Base-by-base conservation (phyloP, 805 yeast species). In the Torulaspora indica region DNA sequence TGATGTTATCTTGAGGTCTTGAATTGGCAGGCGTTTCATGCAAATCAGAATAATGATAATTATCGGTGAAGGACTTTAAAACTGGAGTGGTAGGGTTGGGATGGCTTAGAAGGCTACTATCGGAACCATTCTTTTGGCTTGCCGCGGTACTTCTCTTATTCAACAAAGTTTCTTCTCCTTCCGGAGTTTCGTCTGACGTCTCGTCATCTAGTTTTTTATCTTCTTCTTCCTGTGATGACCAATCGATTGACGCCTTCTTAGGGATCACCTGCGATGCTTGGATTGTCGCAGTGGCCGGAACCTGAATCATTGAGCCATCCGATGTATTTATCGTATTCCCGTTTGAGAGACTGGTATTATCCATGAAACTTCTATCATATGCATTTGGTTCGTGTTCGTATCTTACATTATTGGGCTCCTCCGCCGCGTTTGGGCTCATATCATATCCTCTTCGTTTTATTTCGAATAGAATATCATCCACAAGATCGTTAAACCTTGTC, bases 381-480 rank as follows among this genome's bases (percentile, higher is more conserved):
- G 37, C 40, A 18, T 10, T 35, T 30, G 25, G 23, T 24, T 39
- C 34, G 12, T 23, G 24, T 8, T 36, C 30, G 10, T 13, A 15
- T 6, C 7, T 2, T 31, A 18, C 20, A 8, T 10, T 31, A 15
- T 8, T 42, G 7, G 36, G 25, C 14, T 30, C 38, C 18, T 30
- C 34, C 23, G 25, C 13, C 9, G 45, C 38, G 14, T 25, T 32
- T 7, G 43, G 33, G n/a, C 40, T 41, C 12, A 13, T 29, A 55
- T 79, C 78, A 40, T 82, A 78, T 20, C 74, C 72, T 55, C 96
- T 71, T 57, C 96, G 77, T 57, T 84, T 88, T 40, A 89, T 85
- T 64, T 93, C 98, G 62, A 71, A 86, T 34, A 85, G 71, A 34
- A 93, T 89, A 62, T 93, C 99, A 46, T 85, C 81, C 14, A 88